These are phyloP conservation scores for Trichoderma guizhouense DNA, from an alignment of 2,329 filamentous ascomycete genomes.

Conservation along the genomic window DNA sequence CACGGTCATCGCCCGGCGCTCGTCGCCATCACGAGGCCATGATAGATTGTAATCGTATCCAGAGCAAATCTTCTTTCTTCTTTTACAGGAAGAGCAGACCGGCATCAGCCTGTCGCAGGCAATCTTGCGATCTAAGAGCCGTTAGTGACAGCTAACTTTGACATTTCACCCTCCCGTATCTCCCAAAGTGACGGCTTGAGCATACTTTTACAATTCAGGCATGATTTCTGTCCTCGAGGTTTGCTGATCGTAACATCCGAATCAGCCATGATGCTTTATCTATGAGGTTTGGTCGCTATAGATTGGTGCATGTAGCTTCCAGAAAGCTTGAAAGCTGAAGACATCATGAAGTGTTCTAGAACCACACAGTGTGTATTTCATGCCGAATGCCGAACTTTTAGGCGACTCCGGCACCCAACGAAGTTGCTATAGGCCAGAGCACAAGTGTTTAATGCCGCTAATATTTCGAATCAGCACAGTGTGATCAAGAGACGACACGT, in stretches of 20 bases:
- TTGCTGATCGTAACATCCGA: background rate
- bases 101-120: slow-evolving; percentile 13
- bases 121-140: slow-evolving; percentile 8
- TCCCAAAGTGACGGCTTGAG: background rate
- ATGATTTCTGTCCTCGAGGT: slow-evolving; percentile 10
- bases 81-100: slow-evolving; percentile 8
- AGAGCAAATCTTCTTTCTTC: slow-evolving; percentile 11
- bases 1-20: slow-evolving; percentile 1
- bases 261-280: background rate
- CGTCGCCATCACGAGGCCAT: slow-evolving; percentile 12
- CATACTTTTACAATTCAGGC: slow-evolving; percentile 16
- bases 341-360: background rate
- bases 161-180: background rate
- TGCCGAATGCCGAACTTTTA: background rate
- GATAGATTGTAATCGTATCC: slow-evolving; percentile 16
- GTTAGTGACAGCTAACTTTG: background rate
- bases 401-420: background rate
- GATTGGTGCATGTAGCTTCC: background rate
- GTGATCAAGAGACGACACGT: background rate
- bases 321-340: background rate
- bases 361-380: background rate
- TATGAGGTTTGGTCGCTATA: background rate
- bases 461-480: background rate
- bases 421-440: background rate
- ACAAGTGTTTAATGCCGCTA: background rate